phyloP scores from a whole-genome alignment of 805 yeast genomes.

The Barnettozyma sp. region DNA sequence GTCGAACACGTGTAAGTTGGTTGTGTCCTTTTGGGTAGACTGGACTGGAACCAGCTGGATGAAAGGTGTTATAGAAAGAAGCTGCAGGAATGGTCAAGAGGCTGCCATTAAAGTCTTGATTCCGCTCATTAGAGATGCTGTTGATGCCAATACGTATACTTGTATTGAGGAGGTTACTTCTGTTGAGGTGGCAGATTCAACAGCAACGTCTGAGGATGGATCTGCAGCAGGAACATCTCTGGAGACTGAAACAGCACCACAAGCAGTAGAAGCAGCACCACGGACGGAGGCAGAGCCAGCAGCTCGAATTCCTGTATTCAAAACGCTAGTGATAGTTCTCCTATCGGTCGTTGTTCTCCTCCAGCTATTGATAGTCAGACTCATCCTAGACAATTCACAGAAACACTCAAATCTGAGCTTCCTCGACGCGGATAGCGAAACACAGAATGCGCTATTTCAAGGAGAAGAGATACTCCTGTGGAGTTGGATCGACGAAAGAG shows the following conservation, averaged over 20 bases:
- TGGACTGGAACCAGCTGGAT: conserved; percentile 95
- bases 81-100: conserved; percentile 73
- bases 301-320: conserved; percentile 10
- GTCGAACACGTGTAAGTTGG: conserved; percentile 50
- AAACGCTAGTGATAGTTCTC: conserved; percentile 10
- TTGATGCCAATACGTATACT: conserved; percentile 19
- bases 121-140: conserved; percentile 21
- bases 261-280: no score
- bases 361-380: conserved; percentile 14
- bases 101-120: conserved; percentile 48
- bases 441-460: conserved; percentile 13
- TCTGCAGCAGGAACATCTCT: no score
- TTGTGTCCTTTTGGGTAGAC: conserved; percentile 65
- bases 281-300: no score
- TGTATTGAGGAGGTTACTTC: conserved; percentile 11
- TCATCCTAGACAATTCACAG: conserved; percentile 2
- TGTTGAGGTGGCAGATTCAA: background rate
- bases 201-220: no score
- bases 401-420: conserved; percentile 7
- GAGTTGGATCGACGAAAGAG: conserved; percentile 27
- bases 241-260: no score
- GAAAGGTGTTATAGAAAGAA: conserved; percentile 80
- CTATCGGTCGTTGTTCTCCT: conserved; percentile 11
- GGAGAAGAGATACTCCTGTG: conserved; percentile 23
- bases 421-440: conserved; percentile 4